Percentiles rank a stretch among this genome's conserved stretches.
phyloP scores from a whole-genome alignment of 1,139 yeast genomes.

The Taphrina communis region DNA sequence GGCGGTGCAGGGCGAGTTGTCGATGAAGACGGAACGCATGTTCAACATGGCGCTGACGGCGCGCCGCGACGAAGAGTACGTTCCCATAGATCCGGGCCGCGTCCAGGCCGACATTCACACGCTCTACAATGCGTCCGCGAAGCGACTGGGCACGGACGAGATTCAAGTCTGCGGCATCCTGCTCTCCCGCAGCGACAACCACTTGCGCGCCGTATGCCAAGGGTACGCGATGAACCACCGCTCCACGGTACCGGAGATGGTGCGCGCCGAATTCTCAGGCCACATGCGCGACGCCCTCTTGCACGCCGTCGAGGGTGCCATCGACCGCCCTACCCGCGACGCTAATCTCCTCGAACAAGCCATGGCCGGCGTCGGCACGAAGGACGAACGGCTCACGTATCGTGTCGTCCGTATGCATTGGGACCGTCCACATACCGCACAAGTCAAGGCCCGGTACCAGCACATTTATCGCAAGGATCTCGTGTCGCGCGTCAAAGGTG shows the following conservation, averaged over 20 bases:
- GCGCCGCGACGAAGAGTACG: slow-evolving; percentile 44
- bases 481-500: slow-evolving; percentile 45
- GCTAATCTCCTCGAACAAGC: slow-evolving; percentile 46
- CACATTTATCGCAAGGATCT: slow-evolving; percentile 43
- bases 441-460: slow-evolving; percentile 45
- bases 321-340: slow-evolving; percentile 44
- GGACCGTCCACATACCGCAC: slow-evolving; percentile 36
- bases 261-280: slow-evolving; percentile 46
- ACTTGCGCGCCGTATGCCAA: slow-evolving; percentile 44
- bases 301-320: slow-evolving; percentile 45
- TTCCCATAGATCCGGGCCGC: slow-evolving; percentile 43
- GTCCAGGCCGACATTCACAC: slow-evolving; percentile 45
- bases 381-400: slow-evolving; percentile 46
- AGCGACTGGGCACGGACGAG: slow-evolving; percentile 46
- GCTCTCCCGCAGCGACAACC: slow-evolving; percentile 45
- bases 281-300: slow-evolving; percentile 47
- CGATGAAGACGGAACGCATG: slow-evolving; percentile 46
- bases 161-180: slow-evolving; percentile 46
- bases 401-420: slow-evolving; percentile 45
- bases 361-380: slow-evolving; percentile 47
- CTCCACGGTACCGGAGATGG: slow-evolving; percentile 43
- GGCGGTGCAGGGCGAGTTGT: slow-evolving; percentile 46
- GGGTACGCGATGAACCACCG: slow-evolving; percentile 43
- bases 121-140: slow-evolving; percentile 45
- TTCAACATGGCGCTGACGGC: slow-evolving; percentile 46